Conservation (phyloP, 164 flowering plant species). For the Houttuynia cordata region DNA sequence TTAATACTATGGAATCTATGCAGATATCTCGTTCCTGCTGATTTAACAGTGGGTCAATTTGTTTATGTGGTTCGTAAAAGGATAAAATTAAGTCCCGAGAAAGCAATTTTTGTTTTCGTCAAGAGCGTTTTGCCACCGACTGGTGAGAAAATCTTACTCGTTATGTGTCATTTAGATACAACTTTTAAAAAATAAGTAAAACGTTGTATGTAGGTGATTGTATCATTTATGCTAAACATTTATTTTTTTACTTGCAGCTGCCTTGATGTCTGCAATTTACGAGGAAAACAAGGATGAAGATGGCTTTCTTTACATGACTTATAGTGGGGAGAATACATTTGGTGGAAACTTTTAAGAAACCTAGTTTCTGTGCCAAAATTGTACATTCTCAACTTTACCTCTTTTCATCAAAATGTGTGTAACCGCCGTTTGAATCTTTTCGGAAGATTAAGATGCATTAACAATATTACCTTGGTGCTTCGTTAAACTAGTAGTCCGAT, state of each 20-base stretch:
- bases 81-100: conserved; percentile 74
- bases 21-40: conserved; percentile 90
- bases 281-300: conserved; percentile 85
- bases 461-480: too few species aligned
- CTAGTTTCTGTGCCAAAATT: neutral
- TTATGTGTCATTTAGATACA: neutral
- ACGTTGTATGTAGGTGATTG: neutral
- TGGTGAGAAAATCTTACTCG: conserved; percentile 25
- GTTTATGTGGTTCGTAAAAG: conserved; percentile 89
- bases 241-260: conserved; percentile 34
- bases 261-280: conserved; percentile 78
- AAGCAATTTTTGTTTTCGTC: conserved; percentile 74
- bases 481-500: too few species aligned
- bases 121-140: conserved; percentile 79
- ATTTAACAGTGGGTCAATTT: conserved; percentile 78
- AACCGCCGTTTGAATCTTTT: too few species aligned
- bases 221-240: neutral
- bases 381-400: too few species aligned
- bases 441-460: too few species aligned
- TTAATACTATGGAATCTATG: conserved; percentile 1
- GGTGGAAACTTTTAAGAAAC: conserved; percentile 17
- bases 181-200: neutral
- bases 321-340: conserved; percentile 90
- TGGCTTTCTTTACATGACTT: conserved; percentile 88
- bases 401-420: too few species aligned